A percentile compares a stretch with the other conserved stretches of the same genome.
phyloP scores from a whole-genome alignment of 805 yeast genomes.

The Priceomyces carsonii region DNA sequence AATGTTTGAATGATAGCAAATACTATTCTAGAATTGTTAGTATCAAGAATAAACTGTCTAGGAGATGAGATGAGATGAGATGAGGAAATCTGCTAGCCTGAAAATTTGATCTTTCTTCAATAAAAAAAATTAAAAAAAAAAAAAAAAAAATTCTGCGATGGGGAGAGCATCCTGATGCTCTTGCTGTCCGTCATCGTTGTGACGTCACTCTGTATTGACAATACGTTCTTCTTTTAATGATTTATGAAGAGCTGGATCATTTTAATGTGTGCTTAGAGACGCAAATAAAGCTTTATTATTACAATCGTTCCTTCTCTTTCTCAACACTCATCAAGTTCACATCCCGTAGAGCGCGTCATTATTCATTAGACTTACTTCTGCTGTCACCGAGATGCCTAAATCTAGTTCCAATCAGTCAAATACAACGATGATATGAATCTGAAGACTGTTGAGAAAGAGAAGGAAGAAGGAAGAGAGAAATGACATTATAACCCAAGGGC shows the following conservation, averaged over 20 bases:
- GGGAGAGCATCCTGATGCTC: too few species aligned
- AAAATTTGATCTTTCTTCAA: constrained; percentile 5
- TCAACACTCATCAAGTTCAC: constrained; percentile 12
- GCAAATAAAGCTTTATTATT: too few species aligned
- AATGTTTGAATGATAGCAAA: constrained; percentile 2
- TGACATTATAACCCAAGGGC: constrained; percentile 1
- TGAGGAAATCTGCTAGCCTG: constrained; percentile 11
- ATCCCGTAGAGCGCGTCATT: background rate
- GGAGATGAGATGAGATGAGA: too few species aligned
- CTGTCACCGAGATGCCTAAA: constrained; percentile 5
- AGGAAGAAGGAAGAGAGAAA: constrained; percentile 19
- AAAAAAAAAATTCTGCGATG: too few species aligned
- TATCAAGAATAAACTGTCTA: constrained; percentile 1
- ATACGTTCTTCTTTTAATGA: too few species aligned
- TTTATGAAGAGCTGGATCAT: too few species aligned
- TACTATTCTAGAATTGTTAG: background rate
- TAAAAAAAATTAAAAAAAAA: background rate
- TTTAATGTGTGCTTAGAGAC: too few species aligned
- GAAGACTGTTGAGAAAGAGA: constrained; percentile 40
- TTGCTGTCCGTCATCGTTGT: too few species aligned
- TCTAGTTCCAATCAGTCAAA: constrained; percentile 6
- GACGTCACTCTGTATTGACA: too few species aligned
- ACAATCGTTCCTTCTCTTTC: constrained; percentile 9
- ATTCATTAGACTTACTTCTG: constrained; percentile 7
- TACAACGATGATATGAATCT: constrained; percentile 22